Conservation (phyloP, 1,139 yeast genomes). For the Debaryomyces robertsiae region DNA sequence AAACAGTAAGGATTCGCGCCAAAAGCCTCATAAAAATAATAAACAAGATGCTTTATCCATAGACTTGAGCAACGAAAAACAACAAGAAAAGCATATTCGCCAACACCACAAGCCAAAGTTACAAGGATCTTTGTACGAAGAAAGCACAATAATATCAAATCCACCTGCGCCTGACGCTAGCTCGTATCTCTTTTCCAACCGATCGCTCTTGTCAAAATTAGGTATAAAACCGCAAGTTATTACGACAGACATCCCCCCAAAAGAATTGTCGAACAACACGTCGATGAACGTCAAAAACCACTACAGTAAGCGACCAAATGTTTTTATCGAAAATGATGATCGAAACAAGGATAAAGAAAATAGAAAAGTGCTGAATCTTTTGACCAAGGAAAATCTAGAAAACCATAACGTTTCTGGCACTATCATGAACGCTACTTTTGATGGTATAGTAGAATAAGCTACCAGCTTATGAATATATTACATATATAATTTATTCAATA, state of each 20-base stretch:
- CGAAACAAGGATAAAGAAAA: slow-evolving; percentile 18
- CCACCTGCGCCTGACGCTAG: slow-evolving; percentile 29
- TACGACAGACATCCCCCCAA: slow-evolving; percentile 20
- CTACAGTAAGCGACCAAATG: background rate
- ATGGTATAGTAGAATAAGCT: slow-evolving; percentile 32
- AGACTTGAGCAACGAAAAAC: background rate
- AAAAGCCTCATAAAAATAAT: slow-evolving; percentile 11
- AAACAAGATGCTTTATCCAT: background rate
- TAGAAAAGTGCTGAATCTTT: slow-evolving; percentile 21
- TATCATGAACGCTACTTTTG: slow-evolving; percentile 16
- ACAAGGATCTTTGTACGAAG: slow-evolving; percentile 33
- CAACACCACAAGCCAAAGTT: slow-evolving; percentile 32
- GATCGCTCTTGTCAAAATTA: slow-evolving; percentile 39
- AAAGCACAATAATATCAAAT: slow-evolving; percentile 32
- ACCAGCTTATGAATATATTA: background rate
- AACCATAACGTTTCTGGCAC: slow-evolving; percentile 29
- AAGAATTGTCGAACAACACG: slow-evolving; percentile 8
- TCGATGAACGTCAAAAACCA: slow-evolving; percentile 1
- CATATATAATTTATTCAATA: background rate
- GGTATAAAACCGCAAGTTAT: slow-evolving; percentile 51
- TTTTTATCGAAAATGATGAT: background rate
- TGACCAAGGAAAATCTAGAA: slow-evolving; percentile 39
- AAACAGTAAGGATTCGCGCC: slow-evolving; percentile 16
- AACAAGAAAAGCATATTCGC: slow-evolving; percentile 23
- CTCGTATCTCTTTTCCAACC: slow-evolving; percentile 37